A percentile compares a stretch with the other conserved stretches of the same genome.
phyloP scores from a whole-genome alignment of 2,329 filamentous ascomycete genomes.

The Diaporthe helianthi region DNA sequence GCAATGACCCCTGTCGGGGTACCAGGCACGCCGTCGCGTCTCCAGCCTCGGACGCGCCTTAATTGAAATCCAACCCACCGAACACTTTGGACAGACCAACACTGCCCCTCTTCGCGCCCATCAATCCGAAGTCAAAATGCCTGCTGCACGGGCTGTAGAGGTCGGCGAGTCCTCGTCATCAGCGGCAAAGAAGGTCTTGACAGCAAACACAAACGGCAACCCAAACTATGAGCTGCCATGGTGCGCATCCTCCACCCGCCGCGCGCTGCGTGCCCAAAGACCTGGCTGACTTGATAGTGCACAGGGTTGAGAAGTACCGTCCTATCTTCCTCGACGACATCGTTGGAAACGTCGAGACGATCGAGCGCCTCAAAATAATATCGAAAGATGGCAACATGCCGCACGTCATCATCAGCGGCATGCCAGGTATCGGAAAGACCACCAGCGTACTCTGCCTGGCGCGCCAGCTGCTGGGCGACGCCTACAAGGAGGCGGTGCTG shows the following conservation, averaged over 20 bases:
- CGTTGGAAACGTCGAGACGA: constrained; percentile 96
- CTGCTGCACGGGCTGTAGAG: constrained; percentile 57
- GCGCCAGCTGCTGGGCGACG: constrained; percentile 86
- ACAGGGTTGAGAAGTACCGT: constrained; percentile 97
- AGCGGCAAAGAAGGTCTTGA: constrained; percentile 63
- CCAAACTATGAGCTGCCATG: constrained; percentile 79
- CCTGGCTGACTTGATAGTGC: constrained; percentile 24
- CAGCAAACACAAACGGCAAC: constrained; percentile 56
- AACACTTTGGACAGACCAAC: not conserved
- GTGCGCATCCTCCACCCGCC: constrained; percentile 51
- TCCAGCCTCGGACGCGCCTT: constrained; percentile 30
- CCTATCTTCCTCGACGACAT: constrained; percentile 95
- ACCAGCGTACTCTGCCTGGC: constrained; percentile 94
- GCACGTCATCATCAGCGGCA: constrained; percentile 98
- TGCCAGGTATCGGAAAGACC: constrained; percentile 98
- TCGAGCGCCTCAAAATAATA: constrained; percentile 97
- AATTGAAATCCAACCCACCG: constrained; percentile 27
- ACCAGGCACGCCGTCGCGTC: constrained; percentile 31
- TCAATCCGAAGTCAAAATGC: constrained; percentile 46
- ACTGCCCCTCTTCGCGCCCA: not conserved
- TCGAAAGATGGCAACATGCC: constrained; percentile 99
- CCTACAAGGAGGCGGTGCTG: constrained; percentile 96
- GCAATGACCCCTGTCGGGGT: constrained; percentile 19
- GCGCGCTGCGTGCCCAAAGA: not conserved
- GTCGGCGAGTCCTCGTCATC: constrained; percentile 68